Percentiles rank a stretch among this genome's conserved stretches.
Conservation (phyloP, 148 eudicot species). For the Camellia sinensis region DNA sequence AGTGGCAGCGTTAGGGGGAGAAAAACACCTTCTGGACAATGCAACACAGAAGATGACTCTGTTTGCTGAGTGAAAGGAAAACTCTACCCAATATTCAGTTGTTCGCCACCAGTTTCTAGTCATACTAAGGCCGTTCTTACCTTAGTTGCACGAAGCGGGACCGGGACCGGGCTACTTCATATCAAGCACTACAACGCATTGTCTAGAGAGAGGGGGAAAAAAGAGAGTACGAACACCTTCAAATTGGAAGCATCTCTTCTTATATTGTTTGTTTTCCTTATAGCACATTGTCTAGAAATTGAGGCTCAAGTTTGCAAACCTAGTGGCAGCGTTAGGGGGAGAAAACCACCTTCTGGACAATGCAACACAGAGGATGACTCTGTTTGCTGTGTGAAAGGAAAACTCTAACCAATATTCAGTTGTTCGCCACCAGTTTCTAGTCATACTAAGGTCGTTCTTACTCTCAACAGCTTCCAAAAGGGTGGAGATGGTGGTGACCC, state of each 20-base stretch:
- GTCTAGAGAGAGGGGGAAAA: too few species aligned
- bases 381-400: too few species aligned
- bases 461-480: constrained; percentile 33
- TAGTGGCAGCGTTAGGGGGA: constrained; percentile 25
- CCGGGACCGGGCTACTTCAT: too few species aligned
- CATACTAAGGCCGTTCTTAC: too few species aligned
- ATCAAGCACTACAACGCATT: too few species aligned
- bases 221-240: not conserved
- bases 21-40: too few species aligned
- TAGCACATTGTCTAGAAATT: not conserved
- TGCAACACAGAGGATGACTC: constrained; percentile 21
- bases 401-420: constrained; percentile 10
- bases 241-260: not conserved
- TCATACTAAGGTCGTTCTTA: constrained; percentile 27
- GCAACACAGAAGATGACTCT: too few species aligned
- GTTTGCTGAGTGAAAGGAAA: too few species aligned
- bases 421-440: constrained; percentile 3
- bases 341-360: constrained; percentile 23
- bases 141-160: too few species aligned
- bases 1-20: constrained; percentile 26
- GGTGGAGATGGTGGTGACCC: constrained; percentile 41
- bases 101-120: too few species aligned
- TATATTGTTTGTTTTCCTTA: not conserved
- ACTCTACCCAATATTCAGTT: too few species aligned
- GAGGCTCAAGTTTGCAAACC: constrained; percentile 18